Percentiles rank a stretch among this genome's conserved stretches.
Conservation (phyloP, 2,329 filamentous ascomycete species). For the Ascochyta pisi region DNA sequence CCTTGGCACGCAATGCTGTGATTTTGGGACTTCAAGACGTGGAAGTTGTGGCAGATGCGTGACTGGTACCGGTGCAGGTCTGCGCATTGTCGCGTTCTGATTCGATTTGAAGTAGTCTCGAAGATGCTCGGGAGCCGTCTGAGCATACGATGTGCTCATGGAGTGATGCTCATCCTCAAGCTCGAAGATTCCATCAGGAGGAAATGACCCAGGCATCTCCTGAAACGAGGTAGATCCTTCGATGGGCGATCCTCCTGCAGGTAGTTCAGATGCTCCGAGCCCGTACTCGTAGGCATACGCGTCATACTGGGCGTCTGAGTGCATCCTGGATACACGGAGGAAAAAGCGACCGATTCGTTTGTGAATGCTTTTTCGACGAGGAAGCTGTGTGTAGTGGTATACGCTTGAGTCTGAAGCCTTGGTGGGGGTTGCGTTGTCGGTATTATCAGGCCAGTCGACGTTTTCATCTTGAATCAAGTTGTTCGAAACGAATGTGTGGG, state of each 20-base stretch:
- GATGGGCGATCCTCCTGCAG: neutral
- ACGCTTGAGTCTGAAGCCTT: neutral
- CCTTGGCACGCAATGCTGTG: neutral
- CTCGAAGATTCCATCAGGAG: neutral
- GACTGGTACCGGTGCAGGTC: neutral
- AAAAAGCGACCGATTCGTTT: conserved; percentile 1
- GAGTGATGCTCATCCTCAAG: neutral
- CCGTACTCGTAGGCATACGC: conserved; percentile 1
- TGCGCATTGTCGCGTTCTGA: neutral
- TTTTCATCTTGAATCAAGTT: too few species aligned
- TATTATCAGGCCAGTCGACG: neutral
- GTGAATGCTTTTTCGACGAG: conserved; percentile 9
- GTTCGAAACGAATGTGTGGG: neutral
- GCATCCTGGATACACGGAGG: neutral
- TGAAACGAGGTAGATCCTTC: neutral
- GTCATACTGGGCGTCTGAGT: neutral
- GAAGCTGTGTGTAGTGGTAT: neutral
- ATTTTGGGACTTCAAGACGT: conserved; percentile 5
- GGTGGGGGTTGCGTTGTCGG: neutral
- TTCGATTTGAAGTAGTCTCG: neutral
- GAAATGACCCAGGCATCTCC: conserved; percentile 11
- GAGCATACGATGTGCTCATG: neutral
- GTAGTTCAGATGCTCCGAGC: neutral
- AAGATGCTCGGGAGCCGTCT: neutral
- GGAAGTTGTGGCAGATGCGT: conserved; percentile 1